Conservation (phyloP, 176 grass and related monocot genomes). For the Eremochloa ophiuroides region DNA sequence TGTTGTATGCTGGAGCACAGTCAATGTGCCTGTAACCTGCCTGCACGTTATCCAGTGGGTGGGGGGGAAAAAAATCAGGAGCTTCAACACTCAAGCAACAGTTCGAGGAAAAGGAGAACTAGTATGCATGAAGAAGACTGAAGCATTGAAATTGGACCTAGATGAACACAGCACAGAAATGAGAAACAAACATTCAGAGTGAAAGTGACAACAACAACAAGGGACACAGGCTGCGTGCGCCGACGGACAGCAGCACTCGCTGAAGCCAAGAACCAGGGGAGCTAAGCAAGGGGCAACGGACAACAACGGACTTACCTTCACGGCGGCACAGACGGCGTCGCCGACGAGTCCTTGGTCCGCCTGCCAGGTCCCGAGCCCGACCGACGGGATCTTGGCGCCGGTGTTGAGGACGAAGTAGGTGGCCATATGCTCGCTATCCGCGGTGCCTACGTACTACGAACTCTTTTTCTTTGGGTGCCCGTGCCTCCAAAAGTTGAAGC, state of each 20-base stretch:
- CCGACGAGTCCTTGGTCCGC: slow-evolving; percentile 30
- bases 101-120: no score
- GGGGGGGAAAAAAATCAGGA: background rate
- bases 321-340: slow-evolving; percentile 38
- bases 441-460: no score
- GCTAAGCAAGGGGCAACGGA: no score
- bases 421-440: slow-evolving; percentile 21
- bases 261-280: background rate
- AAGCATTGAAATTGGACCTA: no score
- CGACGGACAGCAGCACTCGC: no score
- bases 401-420: slow-evolving; percentile 41
- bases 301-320: no score
- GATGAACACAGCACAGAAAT: no score
- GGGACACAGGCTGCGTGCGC: no score
- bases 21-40: slow-evolving; percentile 28
- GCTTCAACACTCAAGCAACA: background rate
- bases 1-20: slow-evolving; percentile 22
- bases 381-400: slow-evolving; percentile 64
- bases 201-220: no score
- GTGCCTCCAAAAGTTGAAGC: no score
- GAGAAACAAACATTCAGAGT: no score
- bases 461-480: no score
- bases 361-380: slow-evolving; percentile 67
- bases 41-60: background rate
- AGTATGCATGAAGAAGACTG: background rate